phyloP scores from a whole-genome alignment of 176 grass and related monocot species.

The Dactylis glomerata region DNA sequence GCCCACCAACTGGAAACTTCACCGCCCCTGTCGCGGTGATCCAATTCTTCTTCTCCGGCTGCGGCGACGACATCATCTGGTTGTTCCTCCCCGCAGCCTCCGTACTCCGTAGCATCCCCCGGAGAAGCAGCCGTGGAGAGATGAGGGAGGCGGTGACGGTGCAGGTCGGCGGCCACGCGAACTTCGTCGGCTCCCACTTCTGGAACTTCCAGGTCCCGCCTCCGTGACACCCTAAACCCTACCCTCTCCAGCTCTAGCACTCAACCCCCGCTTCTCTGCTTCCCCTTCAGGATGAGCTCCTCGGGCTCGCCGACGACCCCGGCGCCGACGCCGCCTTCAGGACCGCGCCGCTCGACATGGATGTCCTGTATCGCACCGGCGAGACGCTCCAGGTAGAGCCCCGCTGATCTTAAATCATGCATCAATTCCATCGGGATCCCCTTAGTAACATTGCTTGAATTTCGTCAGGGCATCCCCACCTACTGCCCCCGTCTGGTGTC shows the following conservation, averaged over 20 bases:
- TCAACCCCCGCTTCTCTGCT: neutral
- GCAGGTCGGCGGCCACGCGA: slow-evolving; percentile 52
- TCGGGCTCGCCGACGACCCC: slow-evolving; percentile 72
- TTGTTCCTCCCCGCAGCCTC: neutral
- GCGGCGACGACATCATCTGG: neutral
- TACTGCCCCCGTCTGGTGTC: slow-evolving; percentile 86
- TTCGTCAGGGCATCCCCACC: slow-evolving; percentile 63
- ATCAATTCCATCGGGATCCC: neutral
- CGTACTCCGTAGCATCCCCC: no score
- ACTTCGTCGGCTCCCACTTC: slow-evolving; percentile 52
- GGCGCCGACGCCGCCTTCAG: slow-evolving; percentile 51
- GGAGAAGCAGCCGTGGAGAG: neutral
- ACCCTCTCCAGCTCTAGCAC: neutral
- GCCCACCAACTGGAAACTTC: neutral
- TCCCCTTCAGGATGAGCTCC: slow-evolving; percentile 79
- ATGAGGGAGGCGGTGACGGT: slow-evolving; percentile 58
- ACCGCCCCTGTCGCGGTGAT: neutral
- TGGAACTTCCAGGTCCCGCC: slow-evolving; percentile 55
- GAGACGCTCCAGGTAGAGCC: slow-evolving; percentile 47
- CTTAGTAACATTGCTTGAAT: slow-evolving; percentile 1
- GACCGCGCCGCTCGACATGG: slow-evolving; percentile 60
- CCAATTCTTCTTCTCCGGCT: neutral
- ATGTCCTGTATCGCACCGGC: slow-evolving; percentile 74
- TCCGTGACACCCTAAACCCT: neutral
- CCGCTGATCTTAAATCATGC: neutral